phyloP scores from a whole-genome alignment of 2,329 filamentous ascomycete genomes.

The Didymella glomerata region DNA sequence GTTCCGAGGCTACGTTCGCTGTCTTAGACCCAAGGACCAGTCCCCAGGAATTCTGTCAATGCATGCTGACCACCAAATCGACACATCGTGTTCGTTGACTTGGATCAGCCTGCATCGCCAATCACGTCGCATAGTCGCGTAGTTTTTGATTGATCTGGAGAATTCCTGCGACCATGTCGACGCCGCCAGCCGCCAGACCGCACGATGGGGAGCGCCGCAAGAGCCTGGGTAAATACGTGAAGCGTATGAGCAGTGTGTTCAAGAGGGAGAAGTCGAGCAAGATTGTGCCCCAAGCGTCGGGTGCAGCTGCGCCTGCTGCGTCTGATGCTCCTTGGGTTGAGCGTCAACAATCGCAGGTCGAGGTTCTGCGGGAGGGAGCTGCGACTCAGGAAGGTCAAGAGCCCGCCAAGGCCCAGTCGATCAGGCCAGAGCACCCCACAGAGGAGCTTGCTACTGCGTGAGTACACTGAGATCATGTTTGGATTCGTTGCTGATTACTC shows the following conservation, averaged over 20 bases:
- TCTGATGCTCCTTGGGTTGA: slow-evolving; percentile 1
- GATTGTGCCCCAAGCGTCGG: slow-evolving; percentile 9
- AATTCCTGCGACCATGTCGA: slow-evolving; percentile 38
- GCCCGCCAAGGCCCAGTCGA: slow-evolving; percentile 11
- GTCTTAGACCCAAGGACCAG: slow-evolving; percentile 42
- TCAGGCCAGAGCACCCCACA: slow-evolving; percentile 2
- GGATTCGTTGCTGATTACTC: not conserved
- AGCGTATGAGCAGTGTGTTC: slow-evolving; percentile 52
- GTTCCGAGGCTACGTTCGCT: slow-evolving; percentile 36
- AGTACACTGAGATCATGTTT: not conserved
- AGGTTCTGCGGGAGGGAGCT: not conserved
- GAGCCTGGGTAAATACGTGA: slow-evolving; percentile 51
- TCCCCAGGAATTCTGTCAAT: slow-evolving; percentile 26
- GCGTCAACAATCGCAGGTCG: slow-evolving; percentile 2
- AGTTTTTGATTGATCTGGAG: slow-evolving; percentile 5
- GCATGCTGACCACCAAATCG: slow-evolving; percentile 24
- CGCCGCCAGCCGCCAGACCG: slow-evolving; percentile 28
- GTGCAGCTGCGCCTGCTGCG: slow-evolving; percentile 21
- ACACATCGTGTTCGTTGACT: slow-evolving; percentile 38
- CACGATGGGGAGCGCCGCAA: slow-evolving; percentile 42
- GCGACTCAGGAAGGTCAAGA: slow-evolving; percentile 6
- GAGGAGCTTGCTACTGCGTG: slow-evolving; percentile 13
- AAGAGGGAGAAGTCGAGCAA: slow-evolving; percentile 45
- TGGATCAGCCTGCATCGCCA: slow-evolving; percentile 22
- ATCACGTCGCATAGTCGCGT: slow-evolving; percentile 6